Percentiles rank a stretch among this genome's conserved stretches.
Evolutionary conservation across 2,329 filamentous ascomycete species (phyloP).

Genomic region (Penicillium oxalicum): DNA sequence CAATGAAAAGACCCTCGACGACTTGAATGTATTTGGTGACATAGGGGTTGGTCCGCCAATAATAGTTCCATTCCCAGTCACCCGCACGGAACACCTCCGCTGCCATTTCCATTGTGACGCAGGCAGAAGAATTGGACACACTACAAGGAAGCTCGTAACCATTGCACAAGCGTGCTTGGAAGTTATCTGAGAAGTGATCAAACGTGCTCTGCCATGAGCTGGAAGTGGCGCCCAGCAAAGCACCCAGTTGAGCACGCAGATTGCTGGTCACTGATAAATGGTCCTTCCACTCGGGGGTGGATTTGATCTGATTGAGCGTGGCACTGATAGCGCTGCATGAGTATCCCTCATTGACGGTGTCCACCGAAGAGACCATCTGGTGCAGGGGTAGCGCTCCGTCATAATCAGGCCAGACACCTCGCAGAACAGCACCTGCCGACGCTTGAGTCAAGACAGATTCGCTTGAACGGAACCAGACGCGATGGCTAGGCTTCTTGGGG

Average conservation of each 20-base stretch:
- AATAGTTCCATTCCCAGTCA: slow-evolving; percentile 41
- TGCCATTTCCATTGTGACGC: slow-evolving; percentile 30
- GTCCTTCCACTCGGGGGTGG: slow-evolving; percentile 30
- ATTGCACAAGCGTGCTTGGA: slow-evolving; percentile 38
- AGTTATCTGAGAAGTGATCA: slow-evolving; percentile 39
- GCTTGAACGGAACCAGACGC: slow-evolving; percentile 35
- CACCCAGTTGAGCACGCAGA: slow-evolving; percentile 26
- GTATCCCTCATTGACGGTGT: slow-evolving; percentile 34
- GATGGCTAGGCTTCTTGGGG: slow-evolving; percentile 22
- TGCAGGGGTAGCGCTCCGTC: slow-evolving; percentile 30
- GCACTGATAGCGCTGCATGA: slow-evolving; percentile 25
- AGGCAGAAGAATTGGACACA: slow-evolving; percentile 20
- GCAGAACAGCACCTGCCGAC: slow-evolving; percentile 34
- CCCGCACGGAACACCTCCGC: slow-evolving; percentile 37
- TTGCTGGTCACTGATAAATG: slow-evolving; percentile 29
- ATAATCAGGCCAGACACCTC: slow-evolving; percentile 34
- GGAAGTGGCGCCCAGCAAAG: slow-evolving; percentile 27
- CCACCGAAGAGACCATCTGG: slow-evolving; percentile 32
- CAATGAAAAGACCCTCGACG: slow-evolving; percentile 35
- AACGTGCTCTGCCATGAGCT: slow-evolving; percentile 32
- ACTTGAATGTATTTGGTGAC: slow-evolving; percentile 34
- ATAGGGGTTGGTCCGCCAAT: slow-evolving; percentile 32
- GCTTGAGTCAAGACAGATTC: slow-evolving; percentile 33
- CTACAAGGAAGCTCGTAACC: slow-evolving; percentile 35
- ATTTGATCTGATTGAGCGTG: slow-evolving; percentile 23